Evolutionary conservation across 2,329 filamentous ascomycete species (phyloP).

Genomic region (Aspergillus fumigatiaffinis): DNA sequence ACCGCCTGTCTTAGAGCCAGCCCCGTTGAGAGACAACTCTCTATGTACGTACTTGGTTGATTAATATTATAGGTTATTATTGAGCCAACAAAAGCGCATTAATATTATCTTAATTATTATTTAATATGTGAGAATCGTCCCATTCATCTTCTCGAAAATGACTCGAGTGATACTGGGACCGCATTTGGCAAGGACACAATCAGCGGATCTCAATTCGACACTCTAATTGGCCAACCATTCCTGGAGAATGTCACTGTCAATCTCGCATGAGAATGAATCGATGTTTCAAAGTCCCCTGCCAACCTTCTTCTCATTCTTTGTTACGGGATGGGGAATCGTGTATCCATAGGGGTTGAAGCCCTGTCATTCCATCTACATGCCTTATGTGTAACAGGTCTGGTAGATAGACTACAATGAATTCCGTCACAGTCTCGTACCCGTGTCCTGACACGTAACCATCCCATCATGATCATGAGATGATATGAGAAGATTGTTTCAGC

Average conservation of each 20-base stretch:
- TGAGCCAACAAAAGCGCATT: neutral
- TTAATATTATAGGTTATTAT: neutral
- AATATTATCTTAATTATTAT: neutral
- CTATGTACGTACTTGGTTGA: neutral
- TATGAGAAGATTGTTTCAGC: neutral
- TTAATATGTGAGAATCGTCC: neutral
- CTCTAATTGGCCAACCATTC: constrained; percentile 18
- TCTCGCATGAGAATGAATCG: constrained; percentile 2
- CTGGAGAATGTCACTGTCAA: constrained; percentile 14
- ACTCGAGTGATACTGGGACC: neutral
- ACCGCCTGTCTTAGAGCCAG: neutral
- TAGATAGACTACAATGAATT: neutral
- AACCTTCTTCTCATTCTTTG: neutral
- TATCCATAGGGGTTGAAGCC: neutral
- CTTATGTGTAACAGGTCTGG: neutral
- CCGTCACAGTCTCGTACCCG: neutral
- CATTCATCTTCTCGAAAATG: neutral
- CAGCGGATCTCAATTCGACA: constrained; percentile 1
- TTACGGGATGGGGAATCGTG: neutral
- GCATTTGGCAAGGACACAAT: constrained; percentile 1
- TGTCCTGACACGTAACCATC: neutral
- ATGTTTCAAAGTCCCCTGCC: neutral
- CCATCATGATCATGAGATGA: neutral
- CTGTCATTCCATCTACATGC: neutral
- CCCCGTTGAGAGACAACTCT: neutral